Evolutionary conservation across 176 grass and related monocot species (phyloP), one percentile per base, ranked within the genome.

Genomic region (Chrysopogon serrulatus): DNA sequence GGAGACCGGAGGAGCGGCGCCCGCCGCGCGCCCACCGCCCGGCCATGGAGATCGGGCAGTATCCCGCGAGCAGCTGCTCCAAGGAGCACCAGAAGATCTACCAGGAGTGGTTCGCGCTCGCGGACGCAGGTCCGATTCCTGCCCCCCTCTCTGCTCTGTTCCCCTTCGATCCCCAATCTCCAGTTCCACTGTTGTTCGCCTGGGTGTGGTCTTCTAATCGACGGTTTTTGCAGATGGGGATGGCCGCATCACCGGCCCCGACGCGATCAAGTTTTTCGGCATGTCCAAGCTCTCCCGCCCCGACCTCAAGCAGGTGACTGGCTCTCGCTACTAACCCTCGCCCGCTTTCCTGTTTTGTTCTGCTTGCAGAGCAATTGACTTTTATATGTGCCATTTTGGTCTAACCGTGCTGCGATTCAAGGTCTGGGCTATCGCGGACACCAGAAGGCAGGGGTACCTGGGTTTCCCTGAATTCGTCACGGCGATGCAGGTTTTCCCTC

Each of bases 401-500:
- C 42, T 6, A 32, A 71, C 68, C 9, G 19, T 63, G 33, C 78
- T 83, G 67, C 61, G 44, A 45, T 62, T 83, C 86, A 77, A 98
- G 96, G 89, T 98, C 17, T 98, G 96, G 96, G 96, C 96, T 10
- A 84, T 94, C 78, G 93, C 96, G 17, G 96, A 98, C 85, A 81
- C 93, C 77, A 94, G 91, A 45, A 87, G 96, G 64, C 93, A 90
- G 83, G 93, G 96, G 35, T 98, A 84, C 74, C 85, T 98, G 65
- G 96, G 96, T 24, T 87, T 98, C 57, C 28, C 41, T 6, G 93
- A 98, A 64, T 98, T 98, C 28, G 60, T 94, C 65, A 34, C 91
- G 24, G 80, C 96, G 57, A 96, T 98, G 96, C 93, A 98, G 96
- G 96, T 98, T 73, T 78, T 71, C 36, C 32, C 68, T 71, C 3